These are phyloP conservation scores for Pyrenochaeta sp. DNA, from an alignment of 2,329 filamentous ascomycete species.

Conservation along the genomic window DNA sequence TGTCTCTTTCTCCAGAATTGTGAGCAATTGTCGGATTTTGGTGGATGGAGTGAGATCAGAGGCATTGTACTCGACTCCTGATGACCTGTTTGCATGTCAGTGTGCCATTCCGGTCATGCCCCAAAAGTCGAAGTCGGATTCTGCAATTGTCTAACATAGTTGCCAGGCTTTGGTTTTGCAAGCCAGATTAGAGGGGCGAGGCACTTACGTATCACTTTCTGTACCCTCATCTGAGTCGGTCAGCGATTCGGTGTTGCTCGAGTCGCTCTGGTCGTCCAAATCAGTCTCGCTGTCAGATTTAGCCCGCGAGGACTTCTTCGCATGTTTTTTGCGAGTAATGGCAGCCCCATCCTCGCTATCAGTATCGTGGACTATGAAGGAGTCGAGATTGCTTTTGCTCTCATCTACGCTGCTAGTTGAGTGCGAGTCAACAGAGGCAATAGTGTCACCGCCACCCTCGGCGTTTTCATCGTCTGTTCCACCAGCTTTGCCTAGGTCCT, in stretches of 20 bases:
- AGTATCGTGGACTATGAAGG: constrained; percentile 48
- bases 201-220: constrained; percentile 1
- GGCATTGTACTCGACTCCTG: constrained; percentile 52
- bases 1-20: constrained; percentile 81
- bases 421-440: constrained; percentile 76
- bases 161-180: not conserved
- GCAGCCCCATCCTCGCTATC: constrained; percentile 51
- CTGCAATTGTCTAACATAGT: not conserved
- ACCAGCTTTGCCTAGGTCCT: constrained; percentile 78
- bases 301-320: constrained; percentile 56
- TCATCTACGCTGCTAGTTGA: constrained; percentile 67
- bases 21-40: constrained; percentile 87
- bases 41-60: constrained; percentile 73
- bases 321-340: constrained; percentile 32
- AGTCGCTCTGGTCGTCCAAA: constrained; percentile 39
- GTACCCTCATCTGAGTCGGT: constrained; percentile 23
- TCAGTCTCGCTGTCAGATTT: constrained; percentile 56
- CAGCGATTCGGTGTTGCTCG: constrained; percentile 53
- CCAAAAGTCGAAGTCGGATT: not conserved
- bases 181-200: not conserved
- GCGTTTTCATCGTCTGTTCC: constrained; percentile 87
- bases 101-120: not conserved
- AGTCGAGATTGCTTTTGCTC: constrained; percentile 47
- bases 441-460: constrained; percentile 83
- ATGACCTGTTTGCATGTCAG: constrained; percentile 26